These are phyloP conservation scores for Neocallimastix lanati DNA, from an alignment of 192 early-diverging fungal species.

Conservation along the genomic window DNA sequence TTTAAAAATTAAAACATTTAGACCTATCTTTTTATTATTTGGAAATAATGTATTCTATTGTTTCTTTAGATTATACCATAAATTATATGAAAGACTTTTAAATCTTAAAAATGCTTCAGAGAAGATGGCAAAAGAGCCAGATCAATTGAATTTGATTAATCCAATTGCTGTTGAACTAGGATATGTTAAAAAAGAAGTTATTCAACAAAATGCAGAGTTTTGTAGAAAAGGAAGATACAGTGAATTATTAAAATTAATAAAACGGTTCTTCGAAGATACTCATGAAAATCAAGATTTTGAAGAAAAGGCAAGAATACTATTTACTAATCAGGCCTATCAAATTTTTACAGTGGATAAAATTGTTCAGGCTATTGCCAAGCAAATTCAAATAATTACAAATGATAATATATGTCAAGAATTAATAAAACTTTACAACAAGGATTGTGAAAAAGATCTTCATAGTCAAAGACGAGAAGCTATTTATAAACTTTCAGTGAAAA, in stretches of 20 bases:
- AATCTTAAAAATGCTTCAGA: not conserved
- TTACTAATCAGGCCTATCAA: slow-evolving; percentile 73
- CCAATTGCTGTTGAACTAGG: not conserved
- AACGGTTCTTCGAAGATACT: not conserved
- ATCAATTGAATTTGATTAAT: not conserved
- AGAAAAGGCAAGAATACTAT: slow-evolving; percentile 67
- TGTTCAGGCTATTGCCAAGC: slow-evolving; percentile 60
- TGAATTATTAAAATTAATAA: not conserved
- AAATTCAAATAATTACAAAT: slow-evolving; percentile 8
- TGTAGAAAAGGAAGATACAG: not conserved
- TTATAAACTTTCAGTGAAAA: slow-evolving; percentile 25
- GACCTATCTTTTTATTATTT: slow-evolving; percentile 33
- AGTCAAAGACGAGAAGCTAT: slow-evolving; percentile 23
- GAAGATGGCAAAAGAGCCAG: not conserved
- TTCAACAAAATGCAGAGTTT: not conserved
- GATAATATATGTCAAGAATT: slow-evolving; percentile 14
- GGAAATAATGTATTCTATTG: slow-evolving; percentile 71
- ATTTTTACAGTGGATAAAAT: slow-evolving; percentile 83
- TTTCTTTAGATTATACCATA: slow-evolving; percentile 68
- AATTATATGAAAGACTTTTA: not conserved
- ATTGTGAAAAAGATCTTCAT: slow-evolving; percentile 15
- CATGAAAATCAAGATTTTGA: slow-evolving; percentile 46
- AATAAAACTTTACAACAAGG: slow-evolving; percentile 19
- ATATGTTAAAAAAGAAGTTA: not conserved
- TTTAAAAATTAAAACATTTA: not conserved